These are phyloP conservation scores for Grammothele lineata DNA, from an alignment of 768 basidiomycete genomes.

Conservation along the genomic window DNA sequence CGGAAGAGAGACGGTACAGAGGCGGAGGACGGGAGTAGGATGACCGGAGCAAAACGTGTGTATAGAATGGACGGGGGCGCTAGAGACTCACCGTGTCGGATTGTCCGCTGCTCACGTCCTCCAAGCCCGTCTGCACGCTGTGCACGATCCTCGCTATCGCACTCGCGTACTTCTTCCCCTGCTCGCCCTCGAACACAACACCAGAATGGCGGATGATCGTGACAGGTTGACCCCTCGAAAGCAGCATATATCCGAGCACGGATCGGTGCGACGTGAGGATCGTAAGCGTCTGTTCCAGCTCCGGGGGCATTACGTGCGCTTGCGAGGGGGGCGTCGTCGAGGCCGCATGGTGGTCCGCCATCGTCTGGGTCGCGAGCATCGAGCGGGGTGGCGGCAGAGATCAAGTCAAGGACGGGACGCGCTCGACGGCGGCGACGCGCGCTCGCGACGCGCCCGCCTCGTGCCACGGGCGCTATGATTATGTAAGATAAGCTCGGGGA, in stretches of 20 bases:
- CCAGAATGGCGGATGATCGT: slow-evolving; percentile 84
- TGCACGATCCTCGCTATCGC: slow-evolving; percentile 75
- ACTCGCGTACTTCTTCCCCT: slow-evolving; percentile 69
- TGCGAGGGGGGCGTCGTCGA: slow-evolving; percentile 2
- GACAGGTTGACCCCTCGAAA: slow-evolving; percentile 67
- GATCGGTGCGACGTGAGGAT: slow-evolving; percentile 77
- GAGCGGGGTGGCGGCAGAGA: not conserved
- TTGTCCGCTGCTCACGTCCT: slow-evolving; percentile 66
- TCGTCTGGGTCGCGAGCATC: slow-evolving; percentile 14
- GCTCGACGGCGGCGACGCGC: not conserved
- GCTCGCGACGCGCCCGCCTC: not conserved
- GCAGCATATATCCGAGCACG: slow-evolving; percentile 82
- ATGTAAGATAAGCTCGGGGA: not conserved
- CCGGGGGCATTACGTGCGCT: slow-evolving; percentile 35
- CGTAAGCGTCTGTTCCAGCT: slow-evolving; percentile 76
- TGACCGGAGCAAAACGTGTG: not conserved
- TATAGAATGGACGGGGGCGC: not conserved
- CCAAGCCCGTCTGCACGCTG: slow-evolving; percentile 71
- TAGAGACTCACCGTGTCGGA: slow-evolving; percentile 51
- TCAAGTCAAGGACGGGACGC: not conserved
- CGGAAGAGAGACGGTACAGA: not conserved
- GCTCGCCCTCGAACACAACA: slow-evolving; percentile 82
- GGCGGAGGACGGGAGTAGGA: not conserved
- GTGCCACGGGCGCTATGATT: not conserved
- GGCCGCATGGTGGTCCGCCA: slow-evolving; percentile 7